Percentiles rank a stretch among this genome's conserved stretches.
Evolutionary conservation across 2,329 filamentous ascomycete genomes (phyloP).

Genomic region (Lasiodiplodia hormozganensis): DNA sequence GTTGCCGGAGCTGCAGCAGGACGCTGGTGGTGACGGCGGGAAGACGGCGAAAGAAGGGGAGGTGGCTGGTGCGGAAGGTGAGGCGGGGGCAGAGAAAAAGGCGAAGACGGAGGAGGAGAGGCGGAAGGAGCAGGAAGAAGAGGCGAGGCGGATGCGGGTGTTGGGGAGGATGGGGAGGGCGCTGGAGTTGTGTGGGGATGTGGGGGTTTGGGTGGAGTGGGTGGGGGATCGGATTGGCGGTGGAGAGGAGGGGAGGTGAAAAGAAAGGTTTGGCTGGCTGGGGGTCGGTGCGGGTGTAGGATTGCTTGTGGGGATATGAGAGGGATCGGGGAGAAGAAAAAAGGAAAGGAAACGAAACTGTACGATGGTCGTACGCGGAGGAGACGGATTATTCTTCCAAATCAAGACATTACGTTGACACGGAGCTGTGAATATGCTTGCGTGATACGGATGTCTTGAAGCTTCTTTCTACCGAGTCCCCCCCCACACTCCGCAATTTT

Average conservation of each 20-base stretch:
- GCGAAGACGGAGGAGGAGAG: constrained; percentile 31
- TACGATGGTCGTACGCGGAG: too few relatives aligned
- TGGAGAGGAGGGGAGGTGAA: not conserved
- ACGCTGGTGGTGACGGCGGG: constrained; percentile 31
- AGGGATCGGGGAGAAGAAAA: too few relatives aligned
- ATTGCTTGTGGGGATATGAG: too few relatives aligned
- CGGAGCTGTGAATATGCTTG: too few relatives aligned
- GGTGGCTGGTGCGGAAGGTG: constrained; percentile 31
- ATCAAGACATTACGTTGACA: too few relatives aligned
- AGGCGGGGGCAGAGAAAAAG: not conserved
- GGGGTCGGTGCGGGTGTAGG: too few relatives aligned
- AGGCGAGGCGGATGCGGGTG: constrained; percentile 28
- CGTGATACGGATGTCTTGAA: too few relatives aligned
- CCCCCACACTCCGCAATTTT: too few relatives aligned
- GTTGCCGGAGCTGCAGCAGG: constrained; percentile 39
- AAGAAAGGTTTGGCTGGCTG: too few relatives aligned
- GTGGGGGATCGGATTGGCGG: constrained; percentile 34
- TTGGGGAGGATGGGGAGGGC: constrained; percentile 50
- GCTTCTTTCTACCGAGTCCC: too few relatives aligned
- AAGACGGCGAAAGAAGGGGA: constrained; percentile 23
- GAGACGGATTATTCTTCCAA: too few relatives aligned
- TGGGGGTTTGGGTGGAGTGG: constrained; percentile 62
- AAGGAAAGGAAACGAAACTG: too few relatives aligned
- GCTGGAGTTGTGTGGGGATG: constrained; percentile 56
- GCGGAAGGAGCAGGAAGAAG: constrained; percentile 34